These are phyloP conservation scores for Phyllosticta citribraziliensis DNA, from an alignment of 2,329 filamentous ascomycete genomes.

Conservation along the genomic window DNA sequence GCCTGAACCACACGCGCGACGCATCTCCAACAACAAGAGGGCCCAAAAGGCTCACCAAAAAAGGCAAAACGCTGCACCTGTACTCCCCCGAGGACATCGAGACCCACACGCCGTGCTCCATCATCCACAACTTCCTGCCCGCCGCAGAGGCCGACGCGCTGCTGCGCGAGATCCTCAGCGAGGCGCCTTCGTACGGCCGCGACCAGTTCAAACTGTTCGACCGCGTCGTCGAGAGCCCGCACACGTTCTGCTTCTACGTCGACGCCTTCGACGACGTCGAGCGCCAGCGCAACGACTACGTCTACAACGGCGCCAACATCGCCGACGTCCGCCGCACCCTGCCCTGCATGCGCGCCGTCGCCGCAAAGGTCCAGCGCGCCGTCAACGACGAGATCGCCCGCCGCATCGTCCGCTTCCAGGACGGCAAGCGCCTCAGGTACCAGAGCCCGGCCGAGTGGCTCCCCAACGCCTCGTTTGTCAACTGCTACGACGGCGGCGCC, in stretches of 20 bases:
- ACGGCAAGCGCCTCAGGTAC: conserved; percentile 62
- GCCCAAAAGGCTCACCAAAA: conserved; percentile 51
- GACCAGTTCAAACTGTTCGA: conserved; percentile 81
- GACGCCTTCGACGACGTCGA: conserved; percentile 60
- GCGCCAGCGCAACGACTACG: conserved; percentile 67
- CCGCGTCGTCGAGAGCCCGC: conserved; percentile 72
- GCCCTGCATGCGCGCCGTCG: conserved; percentile 61
- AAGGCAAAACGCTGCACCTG: conserved; percentile 73
- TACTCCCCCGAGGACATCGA: conserved; percentile 76
- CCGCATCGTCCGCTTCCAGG: conserved; percentile 56
- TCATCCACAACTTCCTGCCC: conserved; percentile 85
- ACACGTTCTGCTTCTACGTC: conserved; percentile 77
- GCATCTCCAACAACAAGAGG: conserved; percentile 4
- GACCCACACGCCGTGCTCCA: conserved; percentile 76
- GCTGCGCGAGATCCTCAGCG: conserved; percentile 63
- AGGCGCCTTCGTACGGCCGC: conserved; percentile 60
- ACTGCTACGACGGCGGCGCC: conserved; percentile 75
- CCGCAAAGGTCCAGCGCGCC: conserved; percentile 57
- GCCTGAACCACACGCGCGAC: not conserved
- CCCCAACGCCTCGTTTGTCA: conserved; percentile 88
- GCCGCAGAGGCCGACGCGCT: conserved; percentile 60
- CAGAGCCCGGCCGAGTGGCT: conserved; percentile 66
- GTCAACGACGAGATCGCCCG: conserved; percentile 70
- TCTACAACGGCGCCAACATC: conserved; percentile 70
- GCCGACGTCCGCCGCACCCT: conserved; percentile 70